Evolutionary conservation across 805 yeast species (phyloP).

Genomic region (Komagataella pseudopastoris): DNA sequence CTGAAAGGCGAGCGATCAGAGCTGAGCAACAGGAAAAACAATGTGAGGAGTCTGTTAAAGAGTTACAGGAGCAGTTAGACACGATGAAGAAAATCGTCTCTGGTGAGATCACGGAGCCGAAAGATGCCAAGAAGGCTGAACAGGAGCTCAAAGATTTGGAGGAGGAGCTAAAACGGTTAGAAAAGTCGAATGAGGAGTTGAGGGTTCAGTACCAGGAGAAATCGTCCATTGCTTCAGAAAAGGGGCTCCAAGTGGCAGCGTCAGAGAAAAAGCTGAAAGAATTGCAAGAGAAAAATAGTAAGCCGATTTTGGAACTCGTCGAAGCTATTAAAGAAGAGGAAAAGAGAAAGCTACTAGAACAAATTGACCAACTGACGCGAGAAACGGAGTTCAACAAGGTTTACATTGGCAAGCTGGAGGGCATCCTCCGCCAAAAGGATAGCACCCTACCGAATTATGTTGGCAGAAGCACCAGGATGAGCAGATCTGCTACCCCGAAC

Average conservation of each 20-base stretch:
- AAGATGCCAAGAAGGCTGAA: conserved; percentile 6
- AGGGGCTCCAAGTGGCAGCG: conserved; percentile 15
- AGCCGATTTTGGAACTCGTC: conserved; percentile 18
- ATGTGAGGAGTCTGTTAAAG: conserved; percentile 6
- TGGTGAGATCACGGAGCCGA: not conserved
- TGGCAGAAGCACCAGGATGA: conserved; percentile 1
- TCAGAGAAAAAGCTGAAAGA: conserved; percentile 12
- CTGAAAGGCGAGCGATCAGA: conserved; percentile 17
- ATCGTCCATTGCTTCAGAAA: conserved; percentile 34
- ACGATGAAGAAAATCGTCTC: not conserved
- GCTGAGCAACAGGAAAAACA: conserved; percentile 16
- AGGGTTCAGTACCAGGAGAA: conserved; percentile 28
- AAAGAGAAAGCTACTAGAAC: conserved; percentile 2
- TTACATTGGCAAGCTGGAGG: conserved; percentile 11
- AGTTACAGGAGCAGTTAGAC: conserved; percentile 5
- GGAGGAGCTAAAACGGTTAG: conserved; percentile 6
- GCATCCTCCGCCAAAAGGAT: conserved; percentile 11
- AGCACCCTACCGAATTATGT: conserved; percentile 1
- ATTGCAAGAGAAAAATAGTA: conserved; percentile 17
- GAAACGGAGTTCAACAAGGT: conserved; percentile 13
- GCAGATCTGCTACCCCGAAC: conserved; percentile 3
- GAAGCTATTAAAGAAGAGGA: conserved; percentile 8
- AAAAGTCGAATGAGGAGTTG: conserved; percentile 15
- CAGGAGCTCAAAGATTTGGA: conserved; percentile 5
- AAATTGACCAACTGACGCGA: conserved; percentile 3